These are phyloP conservation scores for Penicillium fuscoglaucum DNA, from an alignment of 2,329 filamentous ascomycete species.

Conservation along the genomic window DNA sequence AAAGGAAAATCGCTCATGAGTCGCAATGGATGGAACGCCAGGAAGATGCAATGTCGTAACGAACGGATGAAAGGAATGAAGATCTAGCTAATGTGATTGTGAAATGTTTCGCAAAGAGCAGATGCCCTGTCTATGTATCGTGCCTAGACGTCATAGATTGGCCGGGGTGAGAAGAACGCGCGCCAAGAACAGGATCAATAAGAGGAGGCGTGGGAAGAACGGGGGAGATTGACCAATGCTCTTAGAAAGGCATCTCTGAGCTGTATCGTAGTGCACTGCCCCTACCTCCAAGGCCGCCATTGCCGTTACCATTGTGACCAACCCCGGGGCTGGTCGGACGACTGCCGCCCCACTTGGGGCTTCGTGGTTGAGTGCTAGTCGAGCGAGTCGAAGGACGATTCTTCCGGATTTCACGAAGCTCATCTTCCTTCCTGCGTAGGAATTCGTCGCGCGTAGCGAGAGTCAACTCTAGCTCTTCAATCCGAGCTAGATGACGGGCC, in stretches of 20 bases:
- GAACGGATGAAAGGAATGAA: slow-evolving; percentile 2
- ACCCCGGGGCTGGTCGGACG: slow-evolving; percentile 45
- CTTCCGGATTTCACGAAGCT: slow-evolving; percentile 46
- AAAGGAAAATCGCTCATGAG: slow-evolving; percentile 6
- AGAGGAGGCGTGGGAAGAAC: not conserved
- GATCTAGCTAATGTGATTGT: not conserved
- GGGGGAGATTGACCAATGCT: not conserved
- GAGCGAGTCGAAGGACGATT: slow-evolving; percentile 46
- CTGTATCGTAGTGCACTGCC: slow-evolving; percentile 43
- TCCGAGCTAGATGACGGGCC: slow-evolving; percentile 37
- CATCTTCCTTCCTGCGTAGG: slow-evolving; percentile 46
- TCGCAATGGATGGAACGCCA: slow-evolving; percentile 15
- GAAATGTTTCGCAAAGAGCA: not conserved
- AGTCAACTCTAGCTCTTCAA: slow-evolving; percentile 41
- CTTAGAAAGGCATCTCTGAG: slow-evolving; percentile 36
- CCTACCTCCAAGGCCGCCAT: slow-evolving; percentile 33
- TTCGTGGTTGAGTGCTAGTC: slow-evolving; percentile 46
- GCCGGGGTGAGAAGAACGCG: not conserved
- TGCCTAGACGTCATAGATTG: slow-evolving; percentile 14
- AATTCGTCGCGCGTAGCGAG: slow-evolving; percentile 41
- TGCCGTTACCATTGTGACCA: slow-evolving; percentile 34
- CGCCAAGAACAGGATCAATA: not conserved
- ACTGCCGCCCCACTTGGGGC: slow-evolving; percentile 42
- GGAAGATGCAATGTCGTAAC: slow-evolving; percentile 18
- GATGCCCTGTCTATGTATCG: not conserved